These are phyloP conservation scores for Schrenkiella parvula DNA, from an alignment of 345 rosid genomes.

Conservation along the genomic window DNA sequence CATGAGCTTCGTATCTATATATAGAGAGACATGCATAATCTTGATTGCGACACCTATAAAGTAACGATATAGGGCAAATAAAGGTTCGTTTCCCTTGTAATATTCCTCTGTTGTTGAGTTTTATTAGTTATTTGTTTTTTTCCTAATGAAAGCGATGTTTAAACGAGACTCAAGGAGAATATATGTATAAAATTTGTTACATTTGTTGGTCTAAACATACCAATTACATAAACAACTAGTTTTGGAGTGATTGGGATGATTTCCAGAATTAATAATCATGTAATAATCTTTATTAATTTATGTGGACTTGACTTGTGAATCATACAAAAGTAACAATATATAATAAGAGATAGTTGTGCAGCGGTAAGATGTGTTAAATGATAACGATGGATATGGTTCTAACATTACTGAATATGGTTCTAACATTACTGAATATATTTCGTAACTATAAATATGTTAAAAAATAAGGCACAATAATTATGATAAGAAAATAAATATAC, in stretches of 20 bases:
- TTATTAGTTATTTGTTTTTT: background rate
- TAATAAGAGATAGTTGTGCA: too few relatives aligned
- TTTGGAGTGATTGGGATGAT: background rate
- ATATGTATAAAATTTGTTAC: background rate
- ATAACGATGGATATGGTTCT: too few relatives aligned
- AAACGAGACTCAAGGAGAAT: background rate
- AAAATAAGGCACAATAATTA: too few relatives aligned
- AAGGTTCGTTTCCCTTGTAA: background rate
- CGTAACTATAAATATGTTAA: too few relatives aligned
- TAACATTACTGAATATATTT: too few relatives aligned
- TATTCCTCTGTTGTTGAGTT: background rate
- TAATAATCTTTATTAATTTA: background rate
- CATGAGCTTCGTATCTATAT: conserved; percentile 2
- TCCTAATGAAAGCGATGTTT: background rate
- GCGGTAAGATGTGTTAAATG: too few relatives aligned
- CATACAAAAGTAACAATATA: too few relatives aligned
- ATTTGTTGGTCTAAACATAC: conserved; percentile 4
- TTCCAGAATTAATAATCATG: background rate
- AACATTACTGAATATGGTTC: too few relatives aligned
- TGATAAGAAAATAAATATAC: too few relatives aligned
- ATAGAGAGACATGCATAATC: background rate
- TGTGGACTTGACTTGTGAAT: too few relatives aligned
- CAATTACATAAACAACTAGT: background rate
- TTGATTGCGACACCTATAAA: background rate
- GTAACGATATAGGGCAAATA: background rate